Conservation (phyloP, 2,329 filamentous ascomycete species). For the Magnaporthiopsis poae region DNA sequence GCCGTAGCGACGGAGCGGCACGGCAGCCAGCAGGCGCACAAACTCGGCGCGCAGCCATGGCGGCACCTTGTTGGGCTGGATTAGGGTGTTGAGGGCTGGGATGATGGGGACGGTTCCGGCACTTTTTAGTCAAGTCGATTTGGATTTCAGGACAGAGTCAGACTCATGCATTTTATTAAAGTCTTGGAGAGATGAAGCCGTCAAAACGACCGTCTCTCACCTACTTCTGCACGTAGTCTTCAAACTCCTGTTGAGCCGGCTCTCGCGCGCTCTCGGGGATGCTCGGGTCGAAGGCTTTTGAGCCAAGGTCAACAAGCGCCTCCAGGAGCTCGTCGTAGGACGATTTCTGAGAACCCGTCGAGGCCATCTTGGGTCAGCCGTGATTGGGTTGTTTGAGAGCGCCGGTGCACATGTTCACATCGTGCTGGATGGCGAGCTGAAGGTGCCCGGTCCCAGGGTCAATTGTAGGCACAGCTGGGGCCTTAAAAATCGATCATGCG, state of each 20-base stretch:
- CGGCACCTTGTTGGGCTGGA: slow-evolving; percentile 51
- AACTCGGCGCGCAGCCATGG: slow-evolving; percentile 50
- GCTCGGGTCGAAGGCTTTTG: slow-evolving; percentile 39
- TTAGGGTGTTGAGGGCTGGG: slow-evolving; percentile 50
- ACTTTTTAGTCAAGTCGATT: slow-evolving; percentile 7
- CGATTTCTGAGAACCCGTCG: slow-evolving; percentile 1
- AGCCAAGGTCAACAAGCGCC: slow-evolving; percentile 30
- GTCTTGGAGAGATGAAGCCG: neutral
- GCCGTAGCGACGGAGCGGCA: slow-evolving; percentile 54
- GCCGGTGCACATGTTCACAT: neutral
- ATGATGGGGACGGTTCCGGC: slow-evolving; percentile 39
- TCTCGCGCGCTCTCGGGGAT: slow-evolving; percentile 20
- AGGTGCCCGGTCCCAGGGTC: neutral
- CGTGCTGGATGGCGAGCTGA: neutral
- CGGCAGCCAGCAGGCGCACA: slow-evolving; percentile 44
- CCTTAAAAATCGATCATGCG: neutral
- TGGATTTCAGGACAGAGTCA: slow-evolving; percentile 18
- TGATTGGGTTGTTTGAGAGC: too few relatives aligned
- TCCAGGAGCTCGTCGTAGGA: slow-evolving; percentile 19
- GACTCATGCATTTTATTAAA: neutral
- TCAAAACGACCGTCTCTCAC: slow-evolving; percentile 10
- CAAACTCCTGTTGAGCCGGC: slow-evolving; percentile 31
- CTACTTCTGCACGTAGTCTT: slow-evolving; percentile 40
- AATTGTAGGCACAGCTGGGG: neutral
- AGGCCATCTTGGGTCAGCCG: neutral